Evolutionary conservation across 2,329 filamentous ascomycete genomes (phyloP).

Genomic region (Pseudogymnoascus sp.): DNA sequence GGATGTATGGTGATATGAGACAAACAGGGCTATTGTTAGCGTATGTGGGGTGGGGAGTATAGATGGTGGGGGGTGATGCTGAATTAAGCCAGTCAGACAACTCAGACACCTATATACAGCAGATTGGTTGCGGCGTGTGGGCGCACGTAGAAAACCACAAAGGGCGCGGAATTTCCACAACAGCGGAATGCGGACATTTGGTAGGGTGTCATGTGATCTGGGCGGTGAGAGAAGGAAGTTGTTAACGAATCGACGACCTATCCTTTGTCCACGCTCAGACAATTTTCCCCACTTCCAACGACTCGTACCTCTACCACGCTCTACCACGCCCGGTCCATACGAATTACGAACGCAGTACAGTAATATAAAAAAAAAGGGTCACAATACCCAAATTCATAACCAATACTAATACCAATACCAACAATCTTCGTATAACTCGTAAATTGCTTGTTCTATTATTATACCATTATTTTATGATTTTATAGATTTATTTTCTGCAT

Average conservation of each 20-base stretch:
- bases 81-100: conserved; percentile 2
- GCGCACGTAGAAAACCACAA: background rate
- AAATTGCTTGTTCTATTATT: background rate
- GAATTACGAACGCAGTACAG: conserved; percentile 6
- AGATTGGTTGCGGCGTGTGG: background rate
- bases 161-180: background rate
- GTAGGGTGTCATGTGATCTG: conserved; percentile 4
- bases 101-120: too few species aligned
- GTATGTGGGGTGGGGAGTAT: background rate
- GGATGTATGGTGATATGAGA: conserved; percentile 4
- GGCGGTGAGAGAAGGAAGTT: background rate
- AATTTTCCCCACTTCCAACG: background rate
- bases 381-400: background rate
- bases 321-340: background rate
- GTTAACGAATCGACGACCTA: background rate
- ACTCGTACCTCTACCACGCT: background rate
- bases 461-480: background rate
- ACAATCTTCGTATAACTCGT: background rate
- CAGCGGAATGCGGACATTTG: background rate
- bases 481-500: background rate
- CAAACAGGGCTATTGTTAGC: conserved; percentile 8
- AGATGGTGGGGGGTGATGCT: background rate
- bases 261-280: conserved; percentile 2
- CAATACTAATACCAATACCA: background rate
- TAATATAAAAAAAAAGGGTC: conserved; percentile 9